Base-by-base conservation (phyloP, 2,329 filamentous ascomycete species). In the Fusarium oligoseptatum region DNA sequence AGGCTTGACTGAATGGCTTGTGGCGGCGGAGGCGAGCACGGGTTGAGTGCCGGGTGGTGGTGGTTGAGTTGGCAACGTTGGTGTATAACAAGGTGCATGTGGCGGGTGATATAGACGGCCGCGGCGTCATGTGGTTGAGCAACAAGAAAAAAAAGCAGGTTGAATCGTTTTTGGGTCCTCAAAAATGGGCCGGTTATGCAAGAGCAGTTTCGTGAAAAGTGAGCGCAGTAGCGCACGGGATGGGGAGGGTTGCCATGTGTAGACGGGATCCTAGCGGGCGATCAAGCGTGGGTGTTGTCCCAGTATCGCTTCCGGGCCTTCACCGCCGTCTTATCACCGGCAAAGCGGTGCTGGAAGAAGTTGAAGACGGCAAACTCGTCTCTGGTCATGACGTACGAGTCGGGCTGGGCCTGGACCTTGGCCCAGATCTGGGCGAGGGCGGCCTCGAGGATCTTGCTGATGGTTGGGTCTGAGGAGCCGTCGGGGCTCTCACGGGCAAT, bases 331-430 rank as follows among this genome's bases (percentile, higher is more conserved):
- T 84, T 79, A 73, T 88, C 82, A 69, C 89, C 89, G 34, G 85
- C 81, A 79, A 93, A 95, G 11, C 92, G 89, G 72, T 88, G 83
- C 72, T 93, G 92, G 82, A 93, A 96, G 83, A 92, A 96, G 85
- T 97, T 97, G 89, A 97, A 95, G 70, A 97, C 88, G 64, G 93
- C 91, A 79, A 97, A 97, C 83, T 97, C 94, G 82, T 94, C 91
- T 72, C 88, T 87, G 37, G 87, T 91, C 85, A 97, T 91, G 73
- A 97, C 83, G 82, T 96, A 97, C n/a, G 86, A 86, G 60, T 89
- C 84, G 2, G 93, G 93, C 36, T 92, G 85, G 4, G 86, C 85
- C 77, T 91, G 84, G 66, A 97, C 88, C 76, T 90, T 92, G 50
- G 80, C 81, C 93, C 94, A 96, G 73, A 95, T 89, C 72, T 89